These are phyloP conservation scores for Cotoneaster glaucophyllus DNA, from an alignment of 306 rosid species.

Conservation along the genomic window DNA sequence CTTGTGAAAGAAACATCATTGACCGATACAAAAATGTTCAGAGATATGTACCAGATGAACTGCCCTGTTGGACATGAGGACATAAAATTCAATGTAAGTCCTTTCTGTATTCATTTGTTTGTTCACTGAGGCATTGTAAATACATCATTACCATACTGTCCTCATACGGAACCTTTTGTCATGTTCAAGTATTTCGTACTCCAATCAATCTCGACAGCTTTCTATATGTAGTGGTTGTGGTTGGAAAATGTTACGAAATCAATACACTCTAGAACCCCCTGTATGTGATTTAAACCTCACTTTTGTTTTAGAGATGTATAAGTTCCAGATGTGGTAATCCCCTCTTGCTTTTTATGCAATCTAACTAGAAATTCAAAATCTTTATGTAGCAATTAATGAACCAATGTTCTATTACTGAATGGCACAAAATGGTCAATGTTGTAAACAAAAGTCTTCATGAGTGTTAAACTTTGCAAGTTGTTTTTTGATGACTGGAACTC, in stretches of 20 bases:
- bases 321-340: not conserved
- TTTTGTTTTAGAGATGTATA: not conserved
- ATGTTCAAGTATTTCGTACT: not conserved
- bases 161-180: not conserved
- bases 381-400: no score
- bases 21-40: conserved; percentile 26
- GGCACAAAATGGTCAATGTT: not conserved
- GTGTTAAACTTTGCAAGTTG: not conserved
- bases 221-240: not conserved
- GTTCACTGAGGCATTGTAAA: not conserved
- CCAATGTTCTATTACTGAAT: not conserved
- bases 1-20: conserved; percentile 35
- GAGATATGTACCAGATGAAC: conserved; percentile 35
- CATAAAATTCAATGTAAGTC: conserved; percentile 37
- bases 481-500: not conserved
- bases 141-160: not conserved
- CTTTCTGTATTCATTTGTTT: not conserved
- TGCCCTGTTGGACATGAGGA: conserved; percentile 31
- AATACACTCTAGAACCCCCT: not conserved
- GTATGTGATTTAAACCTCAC: not conserved
- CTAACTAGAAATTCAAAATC: not conserved
- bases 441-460: not conserved
- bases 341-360: not conserved
- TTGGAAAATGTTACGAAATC: not conserved
- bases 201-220: not conserved